Evolutionary conservation across 352 stramenopile genomes (phyloP).

Genomic region (Globisporangium cederbergense): DNA sequence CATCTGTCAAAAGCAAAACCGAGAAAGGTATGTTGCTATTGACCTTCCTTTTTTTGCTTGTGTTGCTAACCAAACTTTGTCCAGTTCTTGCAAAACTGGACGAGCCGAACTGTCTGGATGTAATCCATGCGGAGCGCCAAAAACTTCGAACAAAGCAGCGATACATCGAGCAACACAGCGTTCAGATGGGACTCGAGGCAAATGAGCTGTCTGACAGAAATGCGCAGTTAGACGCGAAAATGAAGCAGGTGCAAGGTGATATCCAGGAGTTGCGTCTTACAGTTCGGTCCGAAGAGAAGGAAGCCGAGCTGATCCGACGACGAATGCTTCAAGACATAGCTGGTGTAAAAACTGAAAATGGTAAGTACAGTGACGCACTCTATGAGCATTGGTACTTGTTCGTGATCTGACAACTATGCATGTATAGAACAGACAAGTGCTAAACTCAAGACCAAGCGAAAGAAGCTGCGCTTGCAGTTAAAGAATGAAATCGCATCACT

Average conservation of each 20-base stretch:
- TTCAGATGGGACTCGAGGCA: conserved; percentile 34
- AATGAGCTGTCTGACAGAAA: conserved; percentile 24
- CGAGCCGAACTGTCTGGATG: conserved; percentile 20
- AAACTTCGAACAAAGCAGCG: conserved; percentile 44
- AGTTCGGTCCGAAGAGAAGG: conserved; percentile 36
- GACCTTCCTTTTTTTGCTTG: background rate
- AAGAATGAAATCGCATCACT: conserved; percentile 47
- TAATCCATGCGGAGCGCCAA: conserved; percentile 26
- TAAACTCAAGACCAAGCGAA: conserved; percentile 45
- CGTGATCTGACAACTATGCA: background rate
- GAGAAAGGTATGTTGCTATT: conserved; percentile 14
- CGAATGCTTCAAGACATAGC: conserved; percentile 31
- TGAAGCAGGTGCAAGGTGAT: conserved; percentile 22
- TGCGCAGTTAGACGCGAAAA: conserved; percentile 25
- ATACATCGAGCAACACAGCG: conserved; percentile 39
- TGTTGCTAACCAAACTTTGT: background rate
- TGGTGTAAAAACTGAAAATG: conserved; percentile 32
- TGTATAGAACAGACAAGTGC: conserved; percentile 26
- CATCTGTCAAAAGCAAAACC: conserved; percentile 18
- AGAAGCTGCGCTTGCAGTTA: conserved; percentile 37
- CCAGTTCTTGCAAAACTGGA: conserved; percentile 11
- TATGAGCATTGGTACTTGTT: background rate
- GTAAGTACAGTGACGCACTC: conserved; percentile 12
- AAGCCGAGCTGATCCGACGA: conserved; percentile 24
- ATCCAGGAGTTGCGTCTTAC: conserved; percentile 26